phyloP scores from a whole-genome alignment of 352 stramenopile genomes.

The Phytophthora citricola region DNA sequence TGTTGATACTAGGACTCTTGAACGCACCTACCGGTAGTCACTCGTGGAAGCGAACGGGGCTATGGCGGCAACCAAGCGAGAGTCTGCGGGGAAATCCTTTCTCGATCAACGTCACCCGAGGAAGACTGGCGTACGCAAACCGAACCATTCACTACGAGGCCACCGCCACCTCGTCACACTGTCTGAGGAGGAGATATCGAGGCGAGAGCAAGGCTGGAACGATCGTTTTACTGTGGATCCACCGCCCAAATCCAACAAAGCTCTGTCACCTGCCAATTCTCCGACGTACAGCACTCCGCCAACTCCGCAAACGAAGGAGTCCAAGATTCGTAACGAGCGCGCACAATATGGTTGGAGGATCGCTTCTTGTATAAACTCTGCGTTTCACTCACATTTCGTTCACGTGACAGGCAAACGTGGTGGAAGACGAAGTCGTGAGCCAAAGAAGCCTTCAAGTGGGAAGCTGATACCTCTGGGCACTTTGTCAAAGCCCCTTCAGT shows the following conservation, averaged over 20 bases:
- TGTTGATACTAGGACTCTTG: constrained; percentile 7
- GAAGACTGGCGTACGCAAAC: constrained; percentile 23
- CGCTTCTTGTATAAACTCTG: not conserved
- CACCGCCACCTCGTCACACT: constrained; percentile 54
- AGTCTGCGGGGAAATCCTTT: constrained; percentile 58
- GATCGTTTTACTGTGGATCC: constrained; percentile 72
- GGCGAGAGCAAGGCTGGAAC: constrained; percentile 79
- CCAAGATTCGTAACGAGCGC: constrained; percentile 58
- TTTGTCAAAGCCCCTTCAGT: constrained; percentile 44
- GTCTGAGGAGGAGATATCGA: constrained; percentile 57
- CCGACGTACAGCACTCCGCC: constrained; percentile 28
- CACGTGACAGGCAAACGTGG: constrained; percentile 36
- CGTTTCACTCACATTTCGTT: not conserved
- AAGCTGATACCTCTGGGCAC: constrained; percentile 49
- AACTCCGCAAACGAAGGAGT: constrained; percentile 46
- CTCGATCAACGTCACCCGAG: constrained; percentile 38
- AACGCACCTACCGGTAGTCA: not conserved
- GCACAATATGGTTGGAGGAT: constrained; percentile 56
- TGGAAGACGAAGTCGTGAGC: constrained; percentile 20
- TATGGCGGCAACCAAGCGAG: constrained; percentile 54
- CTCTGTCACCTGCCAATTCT: constrained; percentile 31
- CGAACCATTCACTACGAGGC: constrained; percentile 29
- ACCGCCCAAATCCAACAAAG: constrained; percentile 58
- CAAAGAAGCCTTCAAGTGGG: constrained; percentile 34
- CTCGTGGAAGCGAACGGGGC: not conserved